Evolutionary conservation across 257 asterid species (phyloP).

Genomic region (Ocimum tenuiflorum): DNA sequence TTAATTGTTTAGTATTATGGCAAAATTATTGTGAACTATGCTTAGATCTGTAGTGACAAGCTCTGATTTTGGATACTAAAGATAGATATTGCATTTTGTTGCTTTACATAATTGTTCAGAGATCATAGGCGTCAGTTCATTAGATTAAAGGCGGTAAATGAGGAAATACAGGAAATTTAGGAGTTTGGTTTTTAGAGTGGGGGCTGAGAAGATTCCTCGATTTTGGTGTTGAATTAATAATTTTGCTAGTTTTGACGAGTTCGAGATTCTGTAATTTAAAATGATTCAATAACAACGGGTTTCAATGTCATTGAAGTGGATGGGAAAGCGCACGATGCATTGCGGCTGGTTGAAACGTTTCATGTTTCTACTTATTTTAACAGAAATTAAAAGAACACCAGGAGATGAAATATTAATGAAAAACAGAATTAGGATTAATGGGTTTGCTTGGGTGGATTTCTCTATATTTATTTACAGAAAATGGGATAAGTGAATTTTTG

Average conservation of each 20-base stretch:
- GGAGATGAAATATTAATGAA: neutral
- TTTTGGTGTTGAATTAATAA: conserved; percentile 4
- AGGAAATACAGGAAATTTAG: conserved; percentile 14
- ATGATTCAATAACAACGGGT: neutral
- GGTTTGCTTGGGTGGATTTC: conserved; percentile 15
- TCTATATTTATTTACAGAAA: neutral
- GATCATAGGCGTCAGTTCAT: conserved; percentile 20
- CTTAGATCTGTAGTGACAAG: conserved; percentile 50
- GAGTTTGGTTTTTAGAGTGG: conserved; percentile 13
- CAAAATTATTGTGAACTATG: conserved; percentile 22
- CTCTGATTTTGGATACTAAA: conserved; percentile 23
- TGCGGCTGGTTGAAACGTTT: conserved; percentile 8
- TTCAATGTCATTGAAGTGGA: conserved; percentile 14
- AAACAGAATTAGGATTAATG: conserved; percentile 11
- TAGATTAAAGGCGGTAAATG: neutral
- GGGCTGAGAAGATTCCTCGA: conserved; percentile 20
- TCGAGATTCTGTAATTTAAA: conserved; percentile 21
- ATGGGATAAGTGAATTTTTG: neutral
- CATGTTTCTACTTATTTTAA: neutral
- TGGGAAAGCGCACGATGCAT: conserved; percentile 8
- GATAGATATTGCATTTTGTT: conserved; percentile 23
- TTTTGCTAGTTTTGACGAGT: conserved; percentile 18
- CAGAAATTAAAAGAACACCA: neutral
- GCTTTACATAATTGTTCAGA: conserved; percentile 18
- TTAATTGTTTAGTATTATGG: neutral